Evolutionary conservation across 768 basidiomycete species (phyloP).

Genomic region (Phaeotremella fagi): DNA sequence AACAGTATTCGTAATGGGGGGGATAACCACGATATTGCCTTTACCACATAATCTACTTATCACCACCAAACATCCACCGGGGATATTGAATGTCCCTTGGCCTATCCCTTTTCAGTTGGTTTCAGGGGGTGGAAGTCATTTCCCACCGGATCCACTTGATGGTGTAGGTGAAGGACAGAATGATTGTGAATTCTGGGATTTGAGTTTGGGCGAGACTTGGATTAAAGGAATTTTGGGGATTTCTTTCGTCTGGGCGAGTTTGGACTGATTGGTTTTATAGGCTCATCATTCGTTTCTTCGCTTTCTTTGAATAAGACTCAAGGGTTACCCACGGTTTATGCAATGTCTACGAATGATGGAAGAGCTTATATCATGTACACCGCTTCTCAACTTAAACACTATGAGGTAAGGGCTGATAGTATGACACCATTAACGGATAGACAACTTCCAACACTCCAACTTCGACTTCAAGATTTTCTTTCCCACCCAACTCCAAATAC

Average conservation of each 20-base stretch:
- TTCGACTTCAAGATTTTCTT: background rate
- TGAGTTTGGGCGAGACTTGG: constrained; percentile 6
- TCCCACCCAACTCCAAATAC: constrained; percentile 8
- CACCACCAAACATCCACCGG: constrained; percentile 26
- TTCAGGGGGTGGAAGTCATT: constrained; percentile 19
- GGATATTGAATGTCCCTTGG: constrained; percentile 31
- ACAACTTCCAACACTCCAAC: background rate
- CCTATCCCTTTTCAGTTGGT: constrained; percentile 33
- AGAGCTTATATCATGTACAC: constrained; percentile 30
- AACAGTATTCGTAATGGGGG: constrained; percentile 36
- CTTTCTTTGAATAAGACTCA: constrained; percentile 17
- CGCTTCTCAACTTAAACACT: constrained; percentile 11
- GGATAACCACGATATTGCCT: constrained; percentile 18
- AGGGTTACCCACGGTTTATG: constrained; percentile 29
- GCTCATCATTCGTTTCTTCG: constrained; percentile 6
- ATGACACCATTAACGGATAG: background rate
- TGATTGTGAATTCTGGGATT: constrained; percentile 39
- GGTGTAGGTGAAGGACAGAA: constrained; percentile 33
- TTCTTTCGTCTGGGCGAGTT: too few species aligned
- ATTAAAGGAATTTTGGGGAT: too few species aligned
- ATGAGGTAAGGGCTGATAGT: background rate
- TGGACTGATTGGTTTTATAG: too few species aligned
- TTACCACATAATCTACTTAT: constrained; percentile 31
- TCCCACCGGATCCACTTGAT: constrained; percentile 39
- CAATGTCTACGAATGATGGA: constrained; percentile 25